Percentiles rank a stretch among this genome's conserved stretches.
Evolutionary conservation across 2,329 filamentous ascomycete genomes (phyloP).

Genomic region (Seiridium unicorne): DNA sequence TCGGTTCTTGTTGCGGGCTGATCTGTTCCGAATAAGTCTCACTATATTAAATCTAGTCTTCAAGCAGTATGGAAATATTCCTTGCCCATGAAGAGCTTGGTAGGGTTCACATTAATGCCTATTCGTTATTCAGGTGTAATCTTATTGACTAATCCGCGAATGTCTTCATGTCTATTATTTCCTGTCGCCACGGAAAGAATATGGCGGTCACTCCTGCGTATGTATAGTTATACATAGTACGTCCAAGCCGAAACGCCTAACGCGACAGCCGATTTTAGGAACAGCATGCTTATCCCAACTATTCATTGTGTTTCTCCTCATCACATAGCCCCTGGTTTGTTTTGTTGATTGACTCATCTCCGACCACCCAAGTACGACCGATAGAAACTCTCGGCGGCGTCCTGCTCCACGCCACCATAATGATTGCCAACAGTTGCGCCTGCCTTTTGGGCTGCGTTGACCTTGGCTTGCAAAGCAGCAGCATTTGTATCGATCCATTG

Average conservation of each 20-base stretch:
- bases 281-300: not conserved
- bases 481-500: slow-evolving; percentile 92
- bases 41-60: too few relatives aligned
- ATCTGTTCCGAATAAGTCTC: too few relatives aligned
- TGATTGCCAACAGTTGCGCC: slow-evolving; percentile 60
- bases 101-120: too few relatives aligned
- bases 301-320: not conserved
- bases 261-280: not conserved
- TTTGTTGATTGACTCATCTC: slow-evolving; percentile 18
- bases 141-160: too few relatives aligned
- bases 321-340: not conserved
- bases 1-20: too few relatives aligned
- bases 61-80: too few relatives aligned
- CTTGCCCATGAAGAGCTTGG: too few relatives aligned
- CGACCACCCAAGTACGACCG: slow-evolving; percentile 79
- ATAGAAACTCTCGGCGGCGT: slow-evolving; percentile 86
- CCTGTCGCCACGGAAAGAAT: not conserved
- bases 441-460: slow-evolving; percentile 77
- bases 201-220: not conserved
- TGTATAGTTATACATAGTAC: not conserved
- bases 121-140: too few relatives aligned
- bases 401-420: slow-evolving; percentile 60
- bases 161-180: not conserved
- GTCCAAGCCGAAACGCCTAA: not conserved
- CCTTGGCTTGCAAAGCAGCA: slow-evolving; percentile 76